phyloP scores from a whole-genome alignment of 148 eudicot species.

The Fagopyrum tataricum region DNA sequence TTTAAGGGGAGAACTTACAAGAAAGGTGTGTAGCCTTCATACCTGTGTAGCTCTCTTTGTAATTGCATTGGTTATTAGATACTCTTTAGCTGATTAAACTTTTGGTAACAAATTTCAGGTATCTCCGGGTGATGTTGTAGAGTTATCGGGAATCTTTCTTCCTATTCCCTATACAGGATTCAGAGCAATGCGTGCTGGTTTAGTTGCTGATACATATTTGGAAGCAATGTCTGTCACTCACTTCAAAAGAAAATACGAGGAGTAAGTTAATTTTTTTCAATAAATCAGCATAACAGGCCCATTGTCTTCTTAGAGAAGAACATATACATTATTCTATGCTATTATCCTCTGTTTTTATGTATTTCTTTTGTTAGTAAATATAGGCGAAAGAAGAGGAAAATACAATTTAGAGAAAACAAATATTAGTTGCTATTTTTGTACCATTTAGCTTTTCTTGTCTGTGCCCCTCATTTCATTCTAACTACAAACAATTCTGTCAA shows the following conservation, averaged over 20 bases:
- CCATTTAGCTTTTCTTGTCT: no score
- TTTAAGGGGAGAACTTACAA: constrained; percentile 91
- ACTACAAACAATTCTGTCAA: no score
- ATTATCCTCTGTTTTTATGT: not conserved
- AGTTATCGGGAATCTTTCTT: constrained; percentile 88
- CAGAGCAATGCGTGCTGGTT: constrained; percentile 96
- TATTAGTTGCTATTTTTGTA: not conserved
- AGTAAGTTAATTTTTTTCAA: constrained; percentile 46
- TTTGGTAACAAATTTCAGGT: constrained; percentile 36
- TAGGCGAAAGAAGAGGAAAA: not conserved
- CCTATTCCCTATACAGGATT: constrained; percentile 98
- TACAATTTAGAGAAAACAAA: no score
- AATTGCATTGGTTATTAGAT: not conserved
- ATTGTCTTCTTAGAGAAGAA: not conserved
- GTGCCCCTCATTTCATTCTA: no score
- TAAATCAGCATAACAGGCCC: not conserved
- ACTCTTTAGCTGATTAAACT: not conserved
- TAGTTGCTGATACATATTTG: constrained; percentile 97
- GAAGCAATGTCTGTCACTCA: constrained; percentile 96
- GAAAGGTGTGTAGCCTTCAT: constrained; percentile 56
- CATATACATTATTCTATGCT: not conserved
- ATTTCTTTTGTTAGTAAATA: not conserved
- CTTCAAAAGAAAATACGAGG: constrained; percentile 96
- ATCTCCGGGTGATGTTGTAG: constrained; percentile 94
- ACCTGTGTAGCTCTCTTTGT: not conserved